A percentile compares a stretch with the other conserved stretches of the same genome.
These are phyloP conservation scores for Irpex sp. DNA, from an alignment of 1,284 basidiomycete genomes.

Conservation along the genomic window DNA sequence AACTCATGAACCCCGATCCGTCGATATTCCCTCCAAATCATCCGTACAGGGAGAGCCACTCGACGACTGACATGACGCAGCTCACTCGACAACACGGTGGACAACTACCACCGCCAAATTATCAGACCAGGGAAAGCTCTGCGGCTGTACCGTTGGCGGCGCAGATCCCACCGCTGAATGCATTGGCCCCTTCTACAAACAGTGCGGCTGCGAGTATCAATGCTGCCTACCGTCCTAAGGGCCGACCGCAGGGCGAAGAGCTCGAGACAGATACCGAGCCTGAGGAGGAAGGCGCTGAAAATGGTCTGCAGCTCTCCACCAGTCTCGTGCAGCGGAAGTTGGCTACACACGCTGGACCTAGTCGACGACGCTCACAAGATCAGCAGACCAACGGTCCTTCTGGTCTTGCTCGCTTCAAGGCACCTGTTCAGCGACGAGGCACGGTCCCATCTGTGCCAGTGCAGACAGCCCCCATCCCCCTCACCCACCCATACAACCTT, in stretches of 20 bases:
- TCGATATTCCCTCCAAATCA: slow-evolving; percentile 54
- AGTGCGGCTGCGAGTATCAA: slow-evolving; percentile 7
- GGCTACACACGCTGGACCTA: slow-evolving; percentile 44
- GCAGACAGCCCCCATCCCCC: slow-evolving; percentile 47
- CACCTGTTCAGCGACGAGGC: background rate
- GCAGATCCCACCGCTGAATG: slow-evolving; percentile 38
- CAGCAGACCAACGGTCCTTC: slow-evolving; percentile 15
- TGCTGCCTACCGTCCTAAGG: slow-evolving; percentile 49
- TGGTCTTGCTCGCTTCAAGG: background rate
- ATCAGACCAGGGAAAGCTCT: slow-evolving; percentile 61
- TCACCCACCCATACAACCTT: slow-evolving; percentile 72
- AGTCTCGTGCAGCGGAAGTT: slow-evolving; percentile 63
- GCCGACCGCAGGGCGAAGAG: slow-evolving; percentile 62
- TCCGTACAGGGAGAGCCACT: slow-evolving; percentile 43
- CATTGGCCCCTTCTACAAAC: slow-evolving; percentile 22
- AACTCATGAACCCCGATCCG: slow-evolving; percentile 69
- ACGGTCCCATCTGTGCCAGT: slow-evolving; percentile 24
- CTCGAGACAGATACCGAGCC: slow-evolving; percentile 55
- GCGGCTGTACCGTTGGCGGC: slow-evolving; percentile 63
- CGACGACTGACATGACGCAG: slow-evolving; percentile 44
- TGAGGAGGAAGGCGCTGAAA: slow-evolving; percentile 52
- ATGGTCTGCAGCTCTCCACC: slow-evolving; percentile 50
- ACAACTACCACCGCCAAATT: slow-evolving; percentile 16
- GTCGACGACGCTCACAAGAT: slow-evolving; percentile 28
- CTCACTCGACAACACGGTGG: slow-evolving; percentile 11